Percentiles rank a stretch among this genome's conserved stretches.
phyloP scores from a whole-genome alignment of 768 basidiomycete species.

The Baorangia bicolor region DNA sequence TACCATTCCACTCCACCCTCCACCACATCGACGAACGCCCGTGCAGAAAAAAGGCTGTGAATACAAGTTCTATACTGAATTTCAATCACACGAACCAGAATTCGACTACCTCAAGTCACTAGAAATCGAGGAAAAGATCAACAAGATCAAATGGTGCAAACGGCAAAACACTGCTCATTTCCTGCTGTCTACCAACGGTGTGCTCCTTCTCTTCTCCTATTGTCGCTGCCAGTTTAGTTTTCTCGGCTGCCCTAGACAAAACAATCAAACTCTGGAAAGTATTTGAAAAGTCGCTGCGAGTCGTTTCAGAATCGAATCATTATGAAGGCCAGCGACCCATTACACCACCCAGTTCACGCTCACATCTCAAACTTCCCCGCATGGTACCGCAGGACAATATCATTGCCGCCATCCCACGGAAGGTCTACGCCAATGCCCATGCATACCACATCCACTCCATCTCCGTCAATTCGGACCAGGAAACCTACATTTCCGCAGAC shows the following conservation, averaged over 20 bases:
- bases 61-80: constrained; percentile 99
- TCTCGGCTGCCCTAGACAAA: constrained; percentile 66
- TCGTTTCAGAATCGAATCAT: constrained; percentile 96
- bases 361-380: constrained; percentile 80
- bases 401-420: constrained; percentile 96
- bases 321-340: constrained; percentile 73
- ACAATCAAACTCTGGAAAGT: constrained; percentile 99
- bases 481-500: constrained; percentile 99
- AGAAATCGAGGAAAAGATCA: constrained; percentile 99
- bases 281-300: constrained; percentile 95
- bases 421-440: constrained; percentile 98
- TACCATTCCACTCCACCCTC: constrained; percentile 12
- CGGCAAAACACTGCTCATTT: constrained; percentile 98
- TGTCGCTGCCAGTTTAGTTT: not conserved
- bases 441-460: constrained; percentile 99
- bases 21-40: constrained; percentile 16
- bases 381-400: constrained; percentile 96
- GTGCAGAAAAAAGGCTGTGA: constrained; percentile 98
- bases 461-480: constrained; percentile 98
- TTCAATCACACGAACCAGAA: constrained; percentile 99
- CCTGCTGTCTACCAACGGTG: constrained; percentile 94
- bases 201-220: constrained; percentile 15
- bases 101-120: constrained; percentile 99
- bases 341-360: constrained; percentile 55
- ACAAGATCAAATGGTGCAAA: constrained; percentile 99